Evolutionary conservation across 2,329 filamentous ascomycete genomes (phyloP), one percentile per base, ranked within the genome.

Genomic region (Calonectria hawksworthii): DNA sequence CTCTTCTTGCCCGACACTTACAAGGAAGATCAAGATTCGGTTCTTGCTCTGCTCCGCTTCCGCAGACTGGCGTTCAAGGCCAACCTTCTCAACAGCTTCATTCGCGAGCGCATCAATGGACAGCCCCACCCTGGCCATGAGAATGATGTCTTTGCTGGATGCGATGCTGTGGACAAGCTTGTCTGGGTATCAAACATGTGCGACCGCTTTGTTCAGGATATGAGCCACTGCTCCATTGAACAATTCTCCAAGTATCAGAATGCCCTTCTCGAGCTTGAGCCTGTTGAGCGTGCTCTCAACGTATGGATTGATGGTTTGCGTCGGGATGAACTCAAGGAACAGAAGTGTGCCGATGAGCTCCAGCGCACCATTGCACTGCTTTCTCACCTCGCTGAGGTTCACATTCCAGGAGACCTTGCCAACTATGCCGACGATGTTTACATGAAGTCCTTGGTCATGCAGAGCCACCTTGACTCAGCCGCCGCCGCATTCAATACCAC

Each of bases 51-150:
- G 67, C 90, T 99, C 70, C 91, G 96, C 11, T 98, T 98, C 88
- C 96, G 95, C 83, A 91, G 96, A 56, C 90, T 99, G 63, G 92
- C 92, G 1, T 98, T 98, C 89, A 99, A 99, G 87, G 94, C 96
- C 1, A 92, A 92, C 66, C 87, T 98, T 64, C 89, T 98, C 73
- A 93, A 93, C 77, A 91, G 89, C 44, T 95, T 97, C 78, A 90
- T 98, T 81, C 94, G 94, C 78, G 96, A 98, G 80, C 92, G 93
- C 64, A 88, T 96, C 79, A 92, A 92, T 70, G 92, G 93, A 61
- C 92, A 93, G 80, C 86, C 90, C 11, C 89, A 92, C n/a, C 88
- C 91, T 51, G 91, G 93, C 23, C 90, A 94, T 74, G 92, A 96
- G 77, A 95, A 98, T 77, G 94, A 97, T 78, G 87, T 95, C 7